These are phyloP conservation scores for Ganoderma lucidum DNA, from an alignment of 1,284 basidiomycete genomes.

Conservation along the genomic window DNA sequence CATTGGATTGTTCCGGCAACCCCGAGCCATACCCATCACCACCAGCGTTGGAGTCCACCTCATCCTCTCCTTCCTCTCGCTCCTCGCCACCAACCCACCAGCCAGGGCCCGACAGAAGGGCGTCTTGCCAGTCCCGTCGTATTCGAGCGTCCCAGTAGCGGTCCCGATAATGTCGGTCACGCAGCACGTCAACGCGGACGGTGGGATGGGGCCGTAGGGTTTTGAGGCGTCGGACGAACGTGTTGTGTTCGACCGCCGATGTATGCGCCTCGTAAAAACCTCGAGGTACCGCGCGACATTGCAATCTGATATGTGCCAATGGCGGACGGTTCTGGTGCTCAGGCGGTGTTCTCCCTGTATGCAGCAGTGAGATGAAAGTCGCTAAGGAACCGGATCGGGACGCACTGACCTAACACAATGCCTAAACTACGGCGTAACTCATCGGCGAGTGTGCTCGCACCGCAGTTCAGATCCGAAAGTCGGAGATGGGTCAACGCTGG, in stretches of 20 bases:
- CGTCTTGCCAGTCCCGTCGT: conserved; percentile 9
- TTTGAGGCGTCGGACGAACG: conserved; percentile 11
- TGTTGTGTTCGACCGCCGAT: not conserved
- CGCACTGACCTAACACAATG: not conserved
- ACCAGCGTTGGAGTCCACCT: not conserved
- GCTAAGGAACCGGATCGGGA: not conserved
- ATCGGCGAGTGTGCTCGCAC: not conserved
- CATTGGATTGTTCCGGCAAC: not conserved
- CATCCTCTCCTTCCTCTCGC: conserved; percentile 9
- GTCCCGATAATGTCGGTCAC: not conserved
- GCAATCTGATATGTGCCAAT: conserved; percentile 13
- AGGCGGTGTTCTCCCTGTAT: not conserved
- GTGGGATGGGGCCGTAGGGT: conserved; percentile 7
- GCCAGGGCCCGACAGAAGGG: not conserved
- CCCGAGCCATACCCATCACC: not conserved
- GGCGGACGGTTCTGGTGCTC: not conserved
- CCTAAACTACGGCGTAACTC: conserved; percentile 3
- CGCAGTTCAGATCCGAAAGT: conserved; percentile 16
- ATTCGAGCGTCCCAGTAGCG: conserved; percentile 17
- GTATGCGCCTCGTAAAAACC: not conserved
- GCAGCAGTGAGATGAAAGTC: not conserved
- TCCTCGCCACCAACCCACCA: conserved; percentile 15
- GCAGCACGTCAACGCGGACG: conserved; percentile 15
- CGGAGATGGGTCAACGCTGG: conserved; percentile 11
- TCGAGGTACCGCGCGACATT: not conserved